phyloP scores from a whole-genome alignment of 2,329 filamentous ascomycete genomes.

The Cladosporium halotolerans region DNA sequence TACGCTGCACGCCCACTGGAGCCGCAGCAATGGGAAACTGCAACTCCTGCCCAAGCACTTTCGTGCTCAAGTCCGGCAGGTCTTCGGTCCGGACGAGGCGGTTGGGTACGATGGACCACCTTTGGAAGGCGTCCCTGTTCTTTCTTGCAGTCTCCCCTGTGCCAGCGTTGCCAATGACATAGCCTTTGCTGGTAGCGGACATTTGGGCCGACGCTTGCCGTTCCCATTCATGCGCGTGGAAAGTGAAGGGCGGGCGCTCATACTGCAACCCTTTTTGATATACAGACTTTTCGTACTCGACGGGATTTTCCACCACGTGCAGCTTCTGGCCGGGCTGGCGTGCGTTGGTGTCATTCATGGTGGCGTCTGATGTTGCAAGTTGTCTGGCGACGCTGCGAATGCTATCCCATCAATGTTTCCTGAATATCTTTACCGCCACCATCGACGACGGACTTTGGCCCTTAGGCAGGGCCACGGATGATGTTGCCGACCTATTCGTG shows the following conservation, averaged over 20 bases:
- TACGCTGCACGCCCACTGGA: conserved; percentile 10
- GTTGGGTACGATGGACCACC: conserved; percentile 17
- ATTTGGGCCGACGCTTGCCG: conserved; percentile 23
- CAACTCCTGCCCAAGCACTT: conserved; percentile 17
- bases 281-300: conserved; percentile 27
- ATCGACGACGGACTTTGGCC: too few relatives aligned
- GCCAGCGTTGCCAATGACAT: conserved; percentile 31
- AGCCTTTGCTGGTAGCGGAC: conserved; percentile 29
- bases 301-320: conserved; percentile 3
- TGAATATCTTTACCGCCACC: too few relatives aligned
- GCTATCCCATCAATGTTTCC: too few relatives aligned
- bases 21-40: conserved; percentile 53
- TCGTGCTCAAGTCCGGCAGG: conserved; percentile 16
- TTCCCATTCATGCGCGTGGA: conserved; percentile 28
- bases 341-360: too few relatives aligned
- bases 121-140: conserved; percentile 14
- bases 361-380: too few relatives aligned
- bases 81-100: conserved; percentile 13
- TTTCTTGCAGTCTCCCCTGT: conserved; percentile 28
- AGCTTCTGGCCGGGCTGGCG: too few relatives aligned
- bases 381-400: too few relatives aligned
- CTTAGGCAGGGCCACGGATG: too few relatives aligned
- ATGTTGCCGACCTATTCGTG: too few relatives aligned
- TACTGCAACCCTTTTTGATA: conserved; percentile 30
- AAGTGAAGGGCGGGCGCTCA: conserved; percentile 30